Conservation (phyloP, 202 grass and related monocot genomes). For the Setaria italica region DNA sequence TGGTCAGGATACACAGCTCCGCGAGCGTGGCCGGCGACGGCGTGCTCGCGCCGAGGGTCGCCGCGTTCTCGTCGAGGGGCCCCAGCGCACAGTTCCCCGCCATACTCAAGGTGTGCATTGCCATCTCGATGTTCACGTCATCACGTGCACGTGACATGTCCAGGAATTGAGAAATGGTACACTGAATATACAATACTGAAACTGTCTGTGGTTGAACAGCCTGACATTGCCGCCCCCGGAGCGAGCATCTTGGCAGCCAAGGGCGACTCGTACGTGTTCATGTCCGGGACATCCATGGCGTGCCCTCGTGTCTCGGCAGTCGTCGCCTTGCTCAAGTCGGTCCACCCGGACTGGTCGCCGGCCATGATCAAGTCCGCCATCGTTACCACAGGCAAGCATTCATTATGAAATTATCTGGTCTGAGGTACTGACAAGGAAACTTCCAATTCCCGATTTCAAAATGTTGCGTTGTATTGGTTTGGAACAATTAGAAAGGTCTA, state of each 20-base stretch:
- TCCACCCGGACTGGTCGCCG: slow-evolving; percentile 65
- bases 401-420: too few relatives aligned
- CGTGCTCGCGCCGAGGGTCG: slow-evolving; percentile 40
- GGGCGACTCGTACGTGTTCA: neutral
- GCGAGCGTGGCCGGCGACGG: neutral
- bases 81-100: slow-evolving; percentile 12
- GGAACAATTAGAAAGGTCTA: too few relatives aligned
- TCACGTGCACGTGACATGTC: too few relatives aligned
- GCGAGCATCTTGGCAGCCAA: slow-evolving; percentile 52
- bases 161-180: too few relatives aligned
- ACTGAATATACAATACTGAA: too few relatives aligned
- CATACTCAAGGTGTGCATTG: slow-evolving; percentile 36
- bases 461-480: too few relatives aligned
- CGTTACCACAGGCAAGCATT: slow-evolving; percentile 51
- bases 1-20: too few relatives aligned
- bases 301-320: slow-evolving; percentile 57
- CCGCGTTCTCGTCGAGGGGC: slow-evolving; percentile 40
- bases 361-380: slow-evolving; percentile 66
- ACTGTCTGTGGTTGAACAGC: slow-evolving; percentile 10
- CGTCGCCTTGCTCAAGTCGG: slow-evolving; percentile 48
- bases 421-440: too few relatives aligned
- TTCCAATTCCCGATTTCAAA: too few relatives aligned
- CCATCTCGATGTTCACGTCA: too few relatives aligned
- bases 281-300: slow-evolving; percentile 58
- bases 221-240: slow-evolving; percentile 70